phyloP scores from a whole-genome alignment of 805 yeast genomes.

The Candida insectalens region DNA sequence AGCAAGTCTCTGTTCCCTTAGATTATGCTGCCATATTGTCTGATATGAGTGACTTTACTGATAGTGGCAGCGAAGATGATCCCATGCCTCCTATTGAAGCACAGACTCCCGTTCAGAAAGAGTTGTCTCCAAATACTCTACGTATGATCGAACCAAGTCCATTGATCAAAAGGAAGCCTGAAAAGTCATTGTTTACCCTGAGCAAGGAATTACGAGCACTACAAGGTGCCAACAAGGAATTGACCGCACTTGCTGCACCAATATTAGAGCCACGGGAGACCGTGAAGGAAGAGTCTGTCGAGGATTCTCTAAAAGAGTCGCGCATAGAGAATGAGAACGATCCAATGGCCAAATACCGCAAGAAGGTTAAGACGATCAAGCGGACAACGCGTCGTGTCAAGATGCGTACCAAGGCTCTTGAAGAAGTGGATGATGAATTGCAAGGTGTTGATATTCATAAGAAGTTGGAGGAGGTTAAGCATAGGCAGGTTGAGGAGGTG shows the following conservation, averaged over 20 bases:
- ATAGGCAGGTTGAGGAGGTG: slow-evolving; percentile 15
- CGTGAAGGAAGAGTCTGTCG: slow-evolving; percentile 6
- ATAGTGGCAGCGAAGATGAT: slow-evolving; percentile 1
- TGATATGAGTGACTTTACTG: slow-evolving; percentile 2
- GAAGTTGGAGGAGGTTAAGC: slow-evolving; percentile 24
- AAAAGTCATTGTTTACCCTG: slow-evolving; percentile 33
- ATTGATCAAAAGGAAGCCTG: slow-evolving; percentile 13
- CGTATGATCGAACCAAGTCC: slow-evolving; percentile 23
- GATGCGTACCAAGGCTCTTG: slow-evolving; percentile 29
- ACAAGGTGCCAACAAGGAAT: slow-evolving; percentile 23
- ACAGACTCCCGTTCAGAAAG: too few relatives aligned
- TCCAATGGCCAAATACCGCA: slow-evolving; percentile 10
- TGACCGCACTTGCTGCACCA: slow-evolving; percentile 9
- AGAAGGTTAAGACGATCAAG: slow-evolving; percentile 36
- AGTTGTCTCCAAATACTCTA: slow-evolving; percentile 2
- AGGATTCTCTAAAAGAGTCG: background rate
- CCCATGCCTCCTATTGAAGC: background rate
- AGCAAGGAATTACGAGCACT: slow-evolving; percentile 39
- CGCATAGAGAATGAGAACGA: slow-evolving; percentile 5
- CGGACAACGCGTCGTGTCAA: slow-evolving; percentile 43
- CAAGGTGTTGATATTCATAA: slow-evolving; percentile 32
- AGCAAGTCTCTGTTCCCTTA: slow-evolving; percentile 1
- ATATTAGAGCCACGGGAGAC: too few relatives aligned
- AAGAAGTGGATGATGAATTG: slow-evolving; percentile 21
- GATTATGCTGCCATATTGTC: slow-evolving; percentile 2